Evolutionary conservation across 2,329 filamentous ascomycete species (phyloP), one percentile per base, ranked within the genome.

Genomic region (Zymoseptoria passerinii): DNA sequence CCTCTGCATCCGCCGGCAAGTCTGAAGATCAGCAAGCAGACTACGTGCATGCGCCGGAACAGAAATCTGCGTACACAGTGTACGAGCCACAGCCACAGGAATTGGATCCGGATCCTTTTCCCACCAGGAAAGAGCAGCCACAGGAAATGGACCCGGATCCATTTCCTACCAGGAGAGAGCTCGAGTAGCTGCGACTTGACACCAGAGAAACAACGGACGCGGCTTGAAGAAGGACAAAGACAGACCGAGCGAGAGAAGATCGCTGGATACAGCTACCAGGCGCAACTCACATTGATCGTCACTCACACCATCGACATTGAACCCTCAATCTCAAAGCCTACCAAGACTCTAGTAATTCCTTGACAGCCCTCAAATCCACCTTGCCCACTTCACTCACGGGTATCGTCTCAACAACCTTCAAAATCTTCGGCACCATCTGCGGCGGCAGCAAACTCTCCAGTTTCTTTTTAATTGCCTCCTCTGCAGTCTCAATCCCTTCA

Each of bases 331-430:
- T 1, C 13, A 1, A 44, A 4, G 10, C 35, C 13, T n/a, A 13
- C n/a, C 35, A 44, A 13, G 35, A 44, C 35, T 44, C 35, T 16
- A 44, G 13, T 16, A 44, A 16, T 6, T 13, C 35, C 35, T 44
- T 50, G 1, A 56, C 48, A 28, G 44, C 54, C n/a, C 54, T 44
- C 20, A 52, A 56, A 40, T 56, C 54, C 23, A 51, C 40, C 19
- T 56, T 56, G 4, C 54, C 54, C 27, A 56, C 18, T 13, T 44
- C n/a, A 28, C 40, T 52, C 10, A 56, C 44, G 5, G 54, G 54
- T 2, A 56, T 56, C 54, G 1, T 28, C 23, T 35, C 44, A 7
- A 56, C 19, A 8, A 23, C 8, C 8, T 19, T 44, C 9, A 56
- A n/a, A 10, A 50, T 20, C 28, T 20, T 56, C 10, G 54, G 54